phyloP scores from a whole-genome alignment of 345 rosid species.

The Pugionium dolabratum region DNA sequence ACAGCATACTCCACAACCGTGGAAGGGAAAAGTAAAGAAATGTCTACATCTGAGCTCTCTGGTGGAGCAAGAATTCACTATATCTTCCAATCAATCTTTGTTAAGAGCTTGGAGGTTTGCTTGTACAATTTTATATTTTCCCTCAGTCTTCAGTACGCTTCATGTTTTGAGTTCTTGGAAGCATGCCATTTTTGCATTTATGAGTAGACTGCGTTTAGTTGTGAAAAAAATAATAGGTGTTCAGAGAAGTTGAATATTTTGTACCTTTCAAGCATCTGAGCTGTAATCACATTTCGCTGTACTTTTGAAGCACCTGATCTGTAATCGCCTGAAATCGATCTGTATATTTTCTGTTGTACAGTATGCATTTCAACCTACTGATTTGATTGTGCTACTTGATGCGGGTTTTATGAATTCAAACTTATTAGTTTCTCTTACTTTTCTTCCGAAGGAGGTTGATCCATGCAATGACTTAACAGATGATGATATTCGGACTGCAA shows the following conservation, averaged over 20 bases:
- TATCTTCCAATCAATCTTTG: slow-evolving; percentile 87
- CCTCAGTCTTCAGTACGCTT: neutral
- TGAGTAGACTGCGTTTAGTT: neutral
- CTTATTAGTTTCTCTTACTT: slow-evolving; percentile 12
- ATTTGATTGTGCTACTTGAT: neutral
- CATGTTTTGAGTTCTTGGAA: slow-evolving; percentile 3
- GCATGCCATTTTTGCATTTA: neutral
- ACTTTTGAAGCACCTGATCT: neutral
- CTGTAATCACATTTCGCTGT: neutral
- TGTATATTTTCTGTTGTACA: neutral
- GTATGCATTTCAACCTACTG: neutral
- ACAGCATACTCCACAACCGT: slow-evolving; percentile 86
- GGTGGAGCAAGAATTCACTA: slow-evolving; percentile 96
- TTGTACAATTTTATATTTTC: slow-evolving; percentile 10
- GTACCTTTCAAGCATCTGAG: neutral
- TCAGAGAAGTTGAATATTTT: neutral
- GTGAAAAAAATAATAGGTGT: neutral
- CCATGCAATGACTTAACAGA: slow-evolving; percentile 95
- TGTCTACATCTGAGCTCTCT: slow-evolving; percentile 88
- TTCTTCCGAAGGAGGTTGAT: slow-evolving; percentile 75
- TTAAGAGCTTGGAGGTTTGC: slow-evolving; percentile 85
- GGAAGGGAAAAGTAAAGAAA: slow-evolving; percentile 90
- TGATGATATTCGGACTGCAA: slow-evolving; percentile 89
- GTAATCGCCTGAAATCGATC: neutral
- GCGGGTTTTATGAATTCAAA: neutral